Conservation (phyloP, 2,329 filamentous ascomycete species). For the Venturiaceae sp. region DNA sequence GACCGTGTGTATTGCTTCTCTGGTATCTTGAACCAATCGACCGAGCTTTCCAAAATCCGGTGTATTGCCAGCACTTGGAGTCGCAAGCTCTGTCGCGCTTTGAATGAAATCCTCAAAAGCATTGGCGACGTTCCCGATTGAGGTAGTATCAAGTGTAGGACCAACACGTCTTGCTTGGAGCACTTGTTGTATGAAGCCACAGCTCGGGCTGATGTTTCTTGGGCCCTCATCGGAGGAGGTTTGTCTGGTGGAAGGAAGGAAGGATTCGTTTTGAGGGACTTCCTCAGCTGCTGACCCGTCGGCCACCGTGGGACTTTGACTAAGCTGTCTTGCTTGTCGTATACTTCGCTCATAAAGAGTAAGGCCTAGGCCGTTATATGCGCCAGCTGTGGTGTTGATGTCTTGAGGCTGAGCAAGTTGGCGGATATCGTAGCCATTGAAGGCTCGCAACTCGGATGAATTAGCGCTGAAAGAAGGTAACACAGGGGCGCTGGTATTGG, state of each 20-base stretch:
- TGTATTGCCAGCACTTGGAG: slow-evolving; percentile 30
- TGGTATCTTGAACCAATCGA: slow-evolving; percentile 1
- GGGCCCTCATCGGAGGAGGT: background rate
- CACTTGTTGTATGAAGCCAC: slow-evolving; percentile 6
- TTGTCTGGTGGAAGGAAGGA: slow-evolving; percentile 8
- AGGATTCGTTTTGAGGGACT: slow-evolving; percentile 7
- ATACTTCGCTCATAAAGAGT: background rate
- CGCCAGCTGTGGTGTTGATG: background rate
- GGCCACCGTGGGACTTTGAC: slow-evolving; percentile 1
- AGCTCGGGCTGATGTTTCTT: background rate
- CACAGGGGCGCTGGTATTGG: slow-evolving; percentile 26
- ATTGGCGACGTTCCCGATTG: slow-evolving; percentile 1
- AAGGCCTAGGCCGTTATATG: slow-evolving; percentile 1
- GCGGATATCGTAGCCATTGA: background rate
- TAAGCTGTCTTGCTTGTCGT: background rate
- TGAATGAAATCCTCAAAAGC: slow-evolving; percentile 28
- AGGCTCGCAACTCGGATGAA: background rate
- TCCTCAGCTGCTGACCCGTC: background rate
- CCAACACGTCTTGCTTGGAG: background rate
- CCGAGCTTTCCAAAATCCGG: slow-evolving; percentile 21
- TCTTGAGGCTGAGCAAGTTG: background rate
- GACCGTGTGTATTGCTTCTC: background rate
- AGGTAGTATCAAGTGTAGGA: background rate
- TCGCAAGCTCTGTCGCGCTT: slow-evolving; percentile 38
- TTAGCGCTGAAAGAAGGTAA: slow-evolving; percentile 16